Base-by-base conservation (phyloP, 805 yeast species). In the Barnettozyma botsteinii region DNA sequence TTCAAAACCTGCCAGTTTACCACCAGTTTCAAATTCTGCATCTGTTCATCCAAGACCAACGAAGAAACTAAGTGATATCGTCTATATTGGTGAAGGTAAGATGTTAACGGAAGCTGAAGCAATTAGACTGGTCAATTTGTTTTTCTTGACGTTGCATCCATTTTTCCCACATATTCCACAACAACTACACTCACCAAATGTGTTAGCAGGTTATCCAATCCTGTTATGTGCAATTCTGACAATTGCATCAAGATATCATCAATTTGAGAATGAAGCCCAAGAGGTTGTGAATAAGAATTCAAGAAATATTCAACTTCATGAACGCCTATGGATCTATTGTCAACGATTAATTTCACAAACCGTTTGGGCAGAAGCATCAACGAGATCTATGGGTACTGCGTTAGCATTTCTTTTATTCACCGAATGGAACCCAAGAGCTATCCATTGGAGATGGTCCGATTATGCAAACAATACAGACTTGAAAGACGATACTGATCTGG, bases 371-470 rank as follows among this genome's bases (percentile, higher is more conserved):
- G 96, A 86, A 56, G 93, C 95, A 0, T 80, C 85, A 43, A 84
- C 93, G 7, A 66, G 96, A 47, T 81, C 93, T 0, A 75, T 88
- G 4, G 96, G 96, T 1, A 86, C 96, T 0, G 80, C 88, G 6
- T 70, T 84, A 45, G 89, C 96, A 1, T 85, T 89, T 55, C 61
- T 89, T 36, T 65, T 89, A 14, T 81, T 86, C 51, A 85, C 96
- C 0, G 97, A 91, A 59, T 89, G 98, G 98, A 87, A 88, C 51
- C 96, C 96, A 4, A 67, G 96, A 39, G 95, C 96, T 4, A 87
- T 88, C 45, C 96, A 88, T 59, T 82, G 88, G 81, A 65, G 87
- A 48, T 77, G 91, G 85, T 64, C 79, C 1, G 95, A 89, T 61
- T 85, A 86, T 61, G 95, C 91, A 1, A 81, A 82, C 51, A 61